These are phyloP conservation scores for Venturiaceae sp. DNA, from an alignment of 2,329 filamentous ascomycete genomes.

Conservation along the genomic window DNA sequence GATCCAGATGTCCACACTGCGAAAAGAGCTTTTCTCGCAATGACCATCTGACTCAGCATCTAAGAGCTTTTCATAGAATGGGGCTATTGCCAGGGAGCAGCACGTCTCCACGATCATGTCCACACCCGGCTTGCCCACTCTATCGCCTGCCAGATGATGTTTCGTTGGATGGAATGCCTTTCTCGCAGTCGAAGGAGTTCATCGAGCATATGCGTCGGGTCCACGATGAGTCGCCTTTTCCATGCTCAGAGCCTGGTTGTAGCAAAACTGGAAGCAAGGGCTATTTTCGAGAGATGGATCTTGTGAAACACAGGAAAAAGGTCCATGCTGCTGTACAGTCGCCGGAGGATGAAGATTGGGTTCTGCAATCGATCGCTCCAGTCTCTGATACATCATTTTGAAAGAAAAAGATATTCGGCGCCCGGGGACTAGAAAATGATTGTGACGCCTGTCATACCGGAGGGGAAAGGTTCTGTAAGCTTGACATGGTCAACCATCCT, in stretches of 20 bases:
- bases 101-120: slow-evolving; percentile 11
- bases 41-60: slow-evolving; percentile 29
- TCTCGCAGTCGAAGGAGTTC: slow-evolving; percentile 14
- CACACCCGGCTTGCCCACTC: slow-evolving; percentile 13
- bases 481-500: too few relatives aligned
- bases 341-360: too few relatives aligned
- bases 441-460: too few relatives aligned
- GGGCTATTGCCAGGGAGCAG: slow-evolving; percentile 14
- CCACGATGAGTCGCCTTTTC: slow-evolving; percentile 24
- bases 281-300: slow-evolving; percentile 13
- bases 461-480: too few relatives aligned
- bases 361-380: too few relatives aligned
- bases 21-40: slow-evolving; percentile 25
- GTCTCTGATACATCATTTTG: too few relatives aligned
- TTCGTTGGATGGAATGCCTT: accelerated
- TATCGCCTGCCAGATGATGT: slow-evolving; percentile 12
- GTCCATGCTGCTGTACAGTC: slow-evolving; percentile 11
- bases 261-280: slow-evolving; percentile 14
- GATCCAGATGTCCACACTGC: slow-evolving; percentile 23
- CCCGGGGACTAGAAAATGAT: too few relatives aligned
- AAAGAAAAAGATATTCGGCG: too few relatives aligned
- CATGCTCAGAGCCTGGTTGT: slow-evolving; percentile 22
- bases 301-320: slow-evolving; percentile 13
- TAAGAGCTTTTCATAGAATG: slow-evolving; percentile 26
- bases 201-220: slow-evolving; percentile 26